Percentiles rank a stretch among this genome's conserved stretches.
These are phyloP conservation scores for Beauveria bassiana DNA, from an alignment of 2,329 filamentous ascomycete species.

Conservation along the genomic window DNA sequence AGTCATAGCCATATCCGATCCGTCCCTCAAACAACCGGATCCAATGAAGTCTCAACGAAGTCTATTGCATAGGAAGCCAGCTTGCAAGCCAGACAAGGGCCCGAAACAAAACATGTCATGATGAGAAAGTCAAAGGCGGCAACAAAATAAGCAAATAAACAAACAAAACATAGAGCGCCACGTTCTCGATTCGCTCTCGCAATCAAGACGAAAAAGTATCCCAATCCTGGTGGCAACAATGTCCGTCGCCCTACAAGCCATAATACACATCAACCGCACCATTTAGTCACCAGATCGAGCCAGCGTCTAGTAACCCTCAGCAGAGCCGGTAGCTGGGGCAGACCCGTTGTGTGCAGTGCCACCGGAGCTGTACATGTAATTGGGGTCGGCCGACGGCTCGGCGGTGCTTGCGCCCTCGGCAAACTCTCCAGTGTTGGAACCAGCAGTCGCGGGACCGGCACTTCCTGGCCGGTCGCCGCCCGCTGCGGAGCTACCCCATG, in stretches of 20 bases:
- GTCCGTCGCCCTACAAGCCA: background rate
- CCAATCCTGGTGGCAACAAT: slow-evolving; percentile 9
- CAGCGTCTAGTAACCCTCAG: slow-evolving; percentile 42
- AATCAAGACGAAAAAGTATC: slow-evolving; percentile 5
- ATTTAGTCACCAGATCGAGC: background rate
- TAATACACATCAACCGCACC: background rate
- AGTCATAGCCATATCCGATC: background rate
- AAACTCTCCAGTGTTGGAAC: slow-evolving; percentile 29
- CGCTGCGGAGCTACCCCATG: slow-evolving; percentile 26
- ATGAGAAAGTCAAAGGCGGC: background rate
- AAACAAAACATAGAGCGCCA: slow-evolving; percentile 4
- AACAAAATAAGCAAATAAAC: background rate
- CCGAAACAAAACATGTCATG: background rate
- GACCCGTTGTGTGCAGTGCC: slow-evolving; percentile 50
- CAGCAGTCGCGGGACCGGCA: slow-evolving; percentile 16
- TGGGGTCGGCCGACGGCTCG: slow-evolving; percentile 22
- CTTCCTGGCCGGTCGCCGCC: slow-evolving; percentile 26
- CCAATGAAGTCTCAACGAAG: background rate
- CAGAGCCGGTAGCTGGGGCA: slow-evolving; percentile 28
- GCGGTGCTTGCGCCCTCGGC: slow-evolving; percentile 29
- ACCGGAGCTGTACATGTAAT: slow-evolving; percentile 48
- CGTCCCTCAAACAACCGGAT: background rate
- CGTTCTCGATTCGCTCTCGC: background rate
- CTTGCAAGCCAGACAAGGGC: background rate
- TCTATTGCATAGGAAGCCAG: slow-evolving; percentile 6